These are phyloP conservation scores for Phaeosphaeria sp. DNA, from an alignment of 2,329 filamentous ascomycete genomes.

Conservation along the genomic window DNA sequence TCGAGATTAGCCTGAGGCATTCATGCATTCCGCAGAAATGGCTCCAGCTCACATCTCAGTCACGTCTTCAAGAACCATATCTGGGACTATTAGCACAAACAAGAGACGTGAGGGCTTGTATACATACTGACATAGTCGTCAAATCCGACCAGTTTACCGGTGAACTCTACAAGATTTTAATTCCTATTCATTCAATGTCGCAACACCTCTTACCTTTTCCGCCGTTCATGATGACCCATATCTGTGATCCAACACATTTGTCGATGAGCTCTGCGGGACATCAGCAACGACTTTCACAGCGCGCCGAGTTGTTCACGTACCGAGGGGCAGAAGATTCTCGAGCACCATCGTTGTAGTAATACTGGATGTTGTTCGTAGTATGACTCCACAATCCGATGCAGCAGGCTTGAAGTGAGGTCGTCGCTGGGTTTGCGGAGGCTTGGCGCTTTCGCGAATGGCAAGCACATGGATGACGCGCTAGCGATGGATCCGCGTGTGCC, in stretches of 20 bases:
- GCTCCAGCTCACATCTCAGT: constrained; percentile 80
- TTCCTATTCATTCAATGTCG: not conserved
- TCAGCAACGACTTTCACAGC: constrained; percentile 19
- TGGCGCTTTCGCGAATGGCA: constrained; percentile 14
- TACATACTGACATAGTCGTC: constrained; percentile 99
- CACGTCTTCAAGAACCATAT: constrained; percentile 98
- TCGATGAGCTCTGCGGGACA: constrained; percentile 85
- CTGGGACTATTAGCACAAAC: constrained; percentile 56
- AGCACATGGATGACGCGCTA: constrained; percentile 20
- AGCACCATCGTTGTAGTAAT: constrained; percentile 28
- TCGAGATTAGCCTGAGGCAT: constrained; percentile 10
- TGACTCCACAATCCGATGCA: not conserved
- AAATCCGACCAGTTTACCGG: constrained; percentile 91
- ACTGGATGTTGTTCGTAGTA: not conserved
- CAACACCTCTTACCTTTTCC: constrained; percentile 77
- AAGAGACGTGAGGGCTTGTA: not conserved
- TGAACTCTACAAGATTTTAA: constrained; percentile 74
- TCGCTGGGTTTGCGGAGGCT: constrained; percentile 24
- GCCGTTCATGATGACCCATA: constrained; percentile 99
- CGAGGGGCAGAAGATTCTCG: constrained; percentile 42
- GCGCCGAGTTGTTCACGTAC: constrained; percentile 13
- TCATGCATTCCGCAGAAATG: not conserved
- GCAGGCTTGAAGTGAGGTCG: constrained; percentile 3
- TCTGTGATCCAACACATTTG: constrained; percentile 96
- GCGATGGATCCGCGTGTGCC: constrained; percentile 12